Evolutionary conservation across 805 yeast genomes (phyloP).

Genomic region (Sugiyamaella chiloensis): DNA sequence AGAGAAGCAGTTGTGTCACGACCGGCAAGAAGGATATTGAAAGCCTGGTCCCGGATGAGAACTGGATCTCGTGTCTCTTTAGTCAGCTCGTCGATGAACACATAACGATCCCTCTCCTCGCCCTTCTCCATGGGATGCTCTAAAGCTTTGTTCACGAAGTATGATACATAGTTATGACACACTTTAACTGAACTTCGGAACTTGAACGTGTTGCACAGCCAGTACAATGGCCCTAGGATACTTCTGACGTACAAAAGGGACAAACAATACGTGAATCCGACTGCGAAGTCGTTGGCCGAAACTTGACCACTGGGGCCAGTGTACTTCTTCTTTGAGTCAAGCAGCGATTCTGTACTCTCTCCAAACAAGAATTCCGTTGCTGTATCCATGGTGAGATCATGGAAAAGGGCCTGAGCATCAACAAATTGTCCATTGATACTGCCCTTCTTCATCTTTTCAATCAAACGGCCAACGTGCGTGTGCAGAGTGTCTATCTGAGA

Average conservation of each 20-base stretch:
- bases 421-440: conserved; percentile 12
- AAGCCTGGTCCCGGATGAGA: conserved; percentile 48
- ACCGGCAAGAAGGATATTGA: conserved; percentile 52
- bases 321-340: conserved; percentile 13
- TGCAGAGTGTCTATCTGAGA: conserved; percentile 28
- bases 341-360: conserved; percentile 28
- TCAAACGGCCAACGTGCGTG: conserved; percentile 28
- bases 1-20: conserved; percentile 55
- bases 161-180: conserved; percentile 38
- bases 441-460: conserved; percentile 8
- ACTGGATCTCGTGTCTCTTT: conserved; percentile 48
- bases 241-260: conserved; percentile 8
- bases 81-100: conserved; percentile 48
- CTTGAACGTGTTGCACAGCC: conserved; percentile 21
- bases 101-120: conserved; percentile 35
- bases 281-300: conserved; percentile 13
- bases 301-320: conserved; percentile 14
- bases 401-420: conserved; percentile 31
- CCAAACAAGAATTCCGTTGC: conserved; percentile 36
- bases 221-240: conserved; percentile 22
- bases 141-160: conserved; percentile 41
- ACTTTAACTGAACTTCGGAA: conserved; percentile 34
- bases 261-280: conserved; percentile 9
- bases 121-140: conserved; percentile 16
- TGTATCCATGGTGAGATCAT: conserved; percentile 32